These are phyloP conservation scores for Tetratostichococcus sp. DNA, from an alignment of 139 green algal species.

Conservation along the genomic window DNA sequence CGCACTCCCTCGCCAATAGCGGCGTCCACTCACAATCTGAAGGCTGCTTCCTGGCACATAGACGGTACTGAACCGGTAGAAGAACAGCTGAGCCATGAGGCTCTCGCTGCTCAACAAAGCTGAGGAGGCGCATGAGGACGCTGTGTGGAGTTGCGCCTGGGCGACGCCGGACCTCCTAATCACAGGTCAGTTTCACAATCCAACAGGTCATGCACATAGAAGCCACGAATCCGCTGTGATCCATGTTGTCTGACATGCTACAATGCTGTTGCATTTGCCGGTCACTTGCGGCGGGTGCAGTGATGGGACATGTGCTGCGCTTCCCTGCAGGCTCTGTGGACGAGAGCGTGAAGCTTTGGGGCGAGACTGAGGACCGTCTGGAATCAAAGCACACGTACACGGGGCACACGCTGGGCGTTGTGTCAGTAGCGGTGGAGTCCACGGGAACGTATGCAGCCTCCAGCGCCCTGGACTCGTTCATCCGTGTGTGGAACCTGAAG, in stretches of 20 bases:
- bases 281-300: no score
- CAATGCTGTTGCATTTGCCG: no score
- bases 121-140: constrained; percentile 75
- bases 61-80: no score
- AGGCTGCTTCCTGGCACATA: no score
- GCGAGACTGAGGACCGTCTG: constrained; percentile 19
- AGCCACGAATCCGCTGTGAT: no score
- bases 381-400: constrained; percentile 50
- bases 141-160: constrained; percentile 75
- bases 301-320: not conserved
- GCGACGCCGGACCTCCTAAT: constrained; percentile 39
- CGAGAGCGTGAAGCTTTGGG: constrained; percentile 77
- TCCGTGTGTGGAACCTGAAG: constrained; percentile 70
- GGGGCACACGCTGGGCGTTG: constrained; percentile 77
- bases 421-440: constrained; percentile 65
- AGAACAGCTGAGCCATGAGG: constrained; percentile 39
- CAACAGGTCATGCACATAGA: no score
- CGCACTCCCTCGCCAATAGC: no score
- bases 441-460: constrained; percentile 64
- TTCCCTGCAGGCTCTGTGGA: constrained; percentile 72
- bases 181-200: constrained; percentile 30
- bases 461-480: constrained; percentile 73
- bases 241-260: no score
- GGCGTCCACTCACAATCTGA: no score
- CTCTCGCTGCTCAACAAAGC: constrained; percentile 42